Percentiles rank a stretch among this genome's conserved stretches.
phyloP scores from a whole-genome alignment of 1,139 yeast species.

The Geotrichum siamense region DNA sequence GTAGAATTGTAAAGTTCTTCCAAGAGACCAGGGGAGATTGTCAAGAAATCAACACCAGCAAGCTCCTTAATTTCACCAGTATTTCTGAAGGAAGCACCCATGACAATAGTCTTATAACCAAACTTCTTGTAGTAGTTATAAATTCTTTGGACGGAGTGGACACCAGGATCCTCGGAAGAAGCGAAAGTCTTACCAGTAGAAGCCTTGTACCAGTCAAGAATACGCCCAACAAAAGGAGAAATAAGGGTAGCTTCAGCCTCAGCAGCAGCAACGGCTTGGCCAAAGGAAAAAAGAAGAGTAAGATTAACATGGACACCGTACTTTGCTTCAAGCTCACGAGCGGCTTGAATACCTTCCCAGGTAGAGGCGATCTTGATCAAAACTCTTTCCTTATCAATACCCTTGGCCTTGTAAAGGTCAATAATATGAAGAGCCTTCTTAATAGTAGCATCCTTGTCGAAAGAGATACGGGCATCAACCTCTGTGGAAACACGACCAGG shows the following conservation, averaged over 20 bases:
- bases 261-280: slow-evolving; percentile 98
- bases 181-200: slow-evolving; percentile 82
- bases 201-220: slow-evolving; percentile 97
- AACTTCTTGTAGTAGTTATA: slow-evolving; percentile 97
- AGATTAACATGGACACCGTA: slow-evolving; percentile 91
- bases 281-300: slow-evolving; percentile 89
- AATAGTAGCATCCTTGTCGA: slow-evolving; percentile 88
- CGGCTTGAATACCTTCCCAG: slow-evolving; percentile 99
- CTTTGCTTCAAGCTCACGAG: slow-evolving; percentile 85
- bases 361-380: slow-evolving; percentile 96
- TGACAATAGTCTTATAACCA: slow-evolving; percentile 94
- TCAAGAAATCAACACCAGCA: slow-evolving; percentile 95
- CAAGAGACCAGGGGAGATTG: slow-evolving; percentile 89
- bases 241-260: slow-evolving; percentile 94
- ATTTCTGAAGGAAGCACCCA: slow-evolving; percentile 99
- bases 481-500: slow-evolving; percentile 99
- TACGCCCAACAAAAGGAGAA: slow-evolving; percentile 99
- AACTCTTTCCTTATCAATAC: slow-evolving; percentile 81
- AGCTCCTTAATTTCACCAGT: slow-evolving; percentile 91
- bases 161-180: slow-evolving; percentile 91
- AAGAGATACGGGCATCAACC: slow-evolving; percentile 96
- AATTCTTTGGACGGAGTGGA: slow-evolving; percentile 74
- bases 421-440: slow-evolving; percentile 87
- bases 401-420: slow-evolving; percentile 71
- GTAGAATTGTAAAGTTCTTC: slow-evolving; percentile 79